These are phyloP conservation scores for Odonthalia washingtoniensis DNA, from an alignment of 31 red algal genomes.

Conservation along the genomic window DNA sequence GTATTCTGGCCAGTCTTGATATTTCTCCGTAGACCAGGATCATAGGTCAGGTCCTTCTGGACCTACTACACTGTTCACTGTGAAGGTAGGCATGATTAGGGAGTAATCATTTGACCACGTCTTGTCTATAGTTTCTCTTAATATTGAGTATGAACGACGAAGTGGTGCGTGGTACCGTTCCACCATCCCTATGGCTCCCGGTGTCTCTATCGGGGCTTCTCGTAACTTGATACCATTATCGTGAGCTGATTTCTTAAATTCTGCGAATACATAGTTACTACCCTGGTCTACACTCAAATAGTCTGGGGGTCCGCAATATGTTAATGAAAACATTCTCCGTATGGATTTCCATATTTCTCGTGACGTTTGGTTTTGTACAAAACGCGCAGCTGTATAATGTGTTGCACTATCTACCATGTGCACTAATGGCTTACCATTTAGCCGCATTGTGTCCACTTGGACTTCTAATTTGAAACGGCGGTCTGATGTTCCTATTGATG, in stretches of 20 bases:
- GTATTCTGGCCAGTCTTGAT: too few relatives aligned
- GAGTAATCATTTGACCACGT: too few relatives aligned
- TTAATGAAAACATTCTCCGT: neutral
- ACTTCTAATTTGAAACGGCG: slow-evolving; percentile 33
- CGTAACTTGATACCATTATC: neutral
- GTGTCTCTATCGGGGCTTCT: slow-evolving; percentile 21
- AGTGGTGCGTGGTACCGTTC: slow-evolving; percentile 38
- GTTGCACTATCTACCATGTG: slow-evolving; percentile 41
- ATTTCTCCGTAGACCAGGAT: too few relatives aligned
- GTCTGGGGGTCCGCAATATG: slow-evolving; percentile 31
- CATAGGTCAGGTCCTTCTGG: too few relatives aligned
- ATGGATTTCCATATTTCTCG: slow-evolving; percentile 25
- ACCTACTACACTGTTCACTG: too few relatives aligned
- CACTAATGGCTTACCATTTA: slow-evolving; percentile 16
- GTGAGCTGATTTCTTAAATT: slow-evolving; percentile 13
- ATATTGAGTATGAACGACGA: too few relatives aligned
- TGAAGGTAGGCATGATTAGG: too few relatives aligned
- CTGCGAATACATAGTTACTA: slow-evolving; percentile 29
- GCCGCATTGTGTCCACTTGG: slow-evolving; percentile 28
- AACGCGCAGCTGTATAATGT: slow-evolving; percentile 27
- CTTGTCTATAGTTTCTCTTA: too few relatives aligned
- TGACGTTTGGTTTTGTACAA: slow-evolving; percentile 14
- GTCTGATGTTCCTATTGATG: slow-evolving; percentile 14
- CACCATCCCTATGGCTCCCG: slow-evolving; percentile 23
- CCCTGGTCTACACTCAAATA: slow-evolving; percentile 42